Conservation (phyloP, 352 stramenopile genomes). For the Blastocystis sp. region DNA sequence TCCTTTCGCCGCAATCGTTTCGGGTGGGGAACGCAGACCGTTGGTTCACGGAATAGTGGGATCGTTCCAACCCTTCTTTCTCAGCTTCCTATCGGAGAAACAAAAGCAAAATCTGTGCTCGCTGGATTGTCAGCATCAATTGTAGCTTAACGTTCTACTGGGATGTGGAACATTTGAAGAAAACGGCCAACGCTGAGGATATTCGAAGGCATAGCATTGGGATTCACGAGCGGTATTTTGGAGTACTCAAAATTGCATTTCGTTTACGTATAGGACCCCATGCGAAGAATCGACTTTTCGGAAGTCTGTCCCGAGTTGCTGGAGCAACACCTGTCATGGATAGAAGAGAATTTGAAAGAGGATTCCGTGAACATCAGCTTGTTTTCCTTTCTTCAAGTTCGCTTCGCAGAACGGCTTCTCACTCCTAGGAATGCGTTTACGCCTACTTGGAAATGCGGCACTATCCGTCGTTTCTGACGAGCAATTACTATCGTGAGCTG, state of each 20-base stretch:
- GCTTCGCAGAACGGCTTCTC: neutral
- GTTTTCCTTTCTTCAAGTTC: conserved; percentile 58
- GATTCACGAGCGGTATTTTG: conserved; percentile 18
- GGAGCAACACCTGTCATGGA: conserved; percentile 38
- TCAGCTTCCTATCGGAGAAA: conserved; percentile 49
- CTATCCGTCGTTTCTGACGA: conserved; percentile 45
- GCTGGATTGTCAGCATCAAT: neutral
- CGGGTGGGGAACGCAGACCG: conserved; percentile 1
- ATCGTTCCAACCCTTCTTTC: conserved; percentile 51
- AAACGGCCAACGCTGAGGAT: neutral
- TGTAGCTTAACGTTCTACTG: conserved; percentile 58
- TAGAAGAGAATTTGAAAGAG: neutral
- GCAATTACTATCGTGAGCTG: conserved; percentile 29
- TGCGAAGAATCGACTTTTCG: conserved; percentile 14
- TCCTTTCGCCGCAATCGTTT: conserved; percentile 31
- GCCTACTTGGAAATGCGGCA: neutral
- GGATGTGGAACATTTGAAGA: conserved; percentile 43
- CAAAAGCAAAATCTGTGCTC: conserved; percentile 47
- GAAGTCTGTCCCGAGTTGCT: conserved; percentile 31
- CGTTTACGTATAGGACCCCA: neutral
- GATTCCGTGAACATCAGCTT: conserved; percentile 31
- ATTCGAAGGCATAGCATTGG: neutral
- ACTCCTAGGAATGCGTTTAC: conserved; percentile 47
- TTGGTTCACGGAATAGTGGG: conserved; percentile 27
- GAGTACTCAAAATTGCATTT: neutral